Base-by-base conservation (phyloP, 345 rosid species). In the rapeseed (Brassica napus) region DNA sequence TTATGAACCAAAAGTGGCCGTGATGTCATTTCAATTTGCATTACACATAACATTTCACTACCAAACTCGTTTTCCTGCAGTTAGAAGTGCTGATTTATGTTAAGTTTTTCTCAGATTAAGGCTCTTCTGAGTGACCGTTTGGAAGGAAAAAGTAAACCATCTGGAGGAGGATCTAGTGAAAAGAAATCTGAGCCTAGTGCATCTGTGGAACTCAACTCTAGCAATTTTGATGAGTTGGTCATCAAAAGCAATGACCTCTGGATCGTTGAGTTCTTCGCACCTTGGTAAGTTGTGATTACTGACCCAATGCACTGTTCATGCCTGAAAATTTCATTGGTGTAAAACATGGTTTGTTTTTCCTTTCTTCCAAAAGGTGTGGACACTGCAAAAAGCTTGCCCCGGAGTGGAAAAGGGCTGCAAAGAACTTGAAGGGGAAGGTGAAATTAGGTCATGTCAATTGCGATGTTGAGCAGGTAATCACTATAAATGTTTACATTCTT, bases 301-400 rank as follows among this genome's bases (percentile, higher is more conserved):
- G 10, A n/a, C 42, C 10, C 31, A 30, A 2, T 57, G 63, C 65
- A 63, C 21, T 70, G 68, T 30, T 64, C 26, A 70, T 65, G 23
- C 30, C 72, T 79, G 62, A 5, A 26, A 68, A 52, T 61, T 42
- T 30, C 68, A 11, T 64, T 11, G 3, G 63, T 32, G 52, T 16
- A 31, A n/a, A 47, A 24, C 76, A 31, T 58, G 4, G 4, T 0
- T 44, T 44, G 23, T 55, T 63, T 31, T 0, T 5, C 47, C 16
- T 49, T 49, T 55, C 39, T 76, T 58, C 44, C 31, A 14, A 30
- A 84, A 94, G 99, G 98, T 95, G 98, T 79, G 98, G 99, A 68
- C 98, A 95, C 86, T 95, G 99, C 84, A 95, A 95, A 81, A 95
- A 85, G 85, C 88, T 95, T 74, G 97, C 98, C 60, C 99, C 97